These are phyloP conservation scores for Rhodotorula sp. DNA, from an alignment of 1,284 basidiomycete species.

Conservation along the genomic window DNA sequence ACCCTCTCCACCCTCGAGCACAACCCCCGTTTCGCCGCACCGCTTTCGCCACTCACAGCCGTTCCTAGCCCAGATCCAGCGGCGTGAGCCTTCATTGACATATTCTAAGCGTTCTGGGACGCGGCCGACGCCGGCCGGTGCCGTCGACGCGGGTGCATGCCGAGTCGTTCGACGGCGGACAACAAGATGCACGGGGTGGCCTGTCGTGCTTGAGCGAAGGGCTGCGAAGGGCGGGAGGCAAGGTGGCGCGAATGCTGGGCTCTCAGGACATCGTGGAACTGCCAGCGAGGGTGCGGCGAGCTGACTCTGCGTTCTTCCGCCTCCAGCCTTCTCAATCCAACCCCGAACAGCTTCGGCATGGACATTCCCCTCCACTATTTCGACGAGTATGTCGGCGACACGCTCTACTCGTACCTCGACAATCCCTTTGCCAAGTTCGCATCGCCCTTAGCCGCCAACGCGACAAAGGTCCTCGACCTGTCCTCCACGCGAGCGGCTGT, in stretches of 20 bases:
- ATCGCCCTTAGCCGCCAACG: slow-evolving; percentile 44
- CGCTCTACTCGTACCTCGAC: slow-evolving; percentile 65
- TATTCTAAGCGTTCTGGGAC: too few relatives aligned
- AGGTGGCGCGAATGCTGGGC: not conserved
- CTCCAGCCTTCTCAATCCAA: not conserved
- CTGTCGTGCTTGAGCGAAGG: not conserved
- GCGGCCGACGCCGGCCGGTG: too few relatives aligned
- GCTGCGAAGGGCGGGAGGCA: not conserved
- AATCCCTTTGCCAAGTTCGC: slow-evolving; percentile 57
- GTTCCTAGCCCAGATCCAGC: too few relatives aligned
- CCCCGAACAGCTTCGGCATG: not conserved
- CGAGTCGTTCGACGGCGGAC: not conserved
- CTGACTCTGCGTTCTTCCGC: not conserved
- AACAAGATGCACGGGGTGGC: not conserved
- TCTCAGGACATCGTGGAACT: not conserved
- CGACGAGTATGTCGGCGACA: slow-evolving; percentile 77
- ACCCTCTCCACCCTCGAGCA: too few relatives aligned
- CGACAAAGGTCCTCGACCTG: slow-evolving; percentile 47
- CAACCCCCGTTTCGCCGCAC: too few relatives aligned
- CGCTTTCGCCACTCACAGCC: too few relatives aligned
- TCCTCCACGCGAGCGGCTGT: slow-evolving; percentile 40
- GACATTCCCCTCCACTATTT: slow-evolving; percentile 50
- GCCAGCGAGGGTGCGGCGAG: too few relatives aligned
- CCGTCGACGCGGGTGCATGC: not conserved
- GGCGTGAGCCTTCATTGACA: too few relatives aligned